Percentiles rank a stretch among this genome's conserved stretches.
Evolutionary conservation across 495 filamentous ascomycete species (phyloP).

Genomic region (Penicillium manginii): DNA sequence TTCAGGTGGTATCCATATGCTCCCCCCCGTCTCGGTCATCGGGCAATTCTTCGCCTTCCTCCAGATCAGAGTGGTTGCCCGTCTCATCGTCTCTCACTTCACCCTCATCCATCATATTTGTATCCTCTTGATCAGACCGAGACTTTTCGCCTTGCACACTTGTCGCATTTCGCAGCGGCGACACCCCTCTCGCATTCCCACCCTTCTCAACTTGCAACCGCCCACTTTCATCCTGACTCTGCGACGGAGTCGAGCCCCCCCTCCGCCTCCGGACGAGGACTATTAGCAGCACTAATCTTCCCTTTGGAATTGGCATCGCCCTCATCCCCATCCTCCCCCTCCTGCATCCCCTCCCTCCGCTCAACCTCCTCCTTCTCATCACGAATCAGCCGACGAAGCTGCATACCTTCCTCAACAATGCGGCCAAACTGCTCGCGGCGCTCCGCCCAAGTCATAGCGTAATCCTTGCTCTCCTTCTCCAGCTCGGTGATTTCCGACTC

Average conservation of each 20-base stretch:
- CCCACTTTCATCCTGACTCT: constrained; percentile 48
- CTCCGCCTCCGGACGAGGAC: constrained; percentile 65
- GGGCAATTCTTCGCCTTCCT: constrained; percentile 56
- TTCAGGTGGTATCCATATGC: constrained; percentile 70
- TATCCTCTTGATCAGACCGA: constrained; percentile 51
- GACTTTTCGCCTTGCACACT: constrained; percentile 34
- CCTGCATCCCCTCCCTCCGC: constrained; percentile 76
- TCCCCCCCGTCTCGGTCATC: constrained; percentile 54
- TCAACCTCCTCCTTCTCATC: constrained; percentile 93
- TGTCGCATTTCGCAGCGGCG: constrained; percentile 47
- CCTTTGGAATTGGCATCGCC: constrained; percentile 59
- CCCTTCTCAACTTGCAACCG: constrained; percentile 46
- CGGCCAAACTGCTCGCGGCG: constrained; percentile 84
- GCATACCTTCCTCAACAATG: constrained; percentile 90
- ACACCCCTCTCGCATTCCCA: constrained; percentile 32
- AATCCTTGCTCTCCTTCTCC: constrained; percentile 79
- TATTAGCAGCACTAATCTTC: constrained; percentile 60
- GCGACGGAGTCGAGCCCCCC: constrained; percentile 50
- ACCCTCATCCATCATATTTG: constrained; percentile 64
- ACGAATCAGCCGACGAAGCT: constrained; percentile 80
- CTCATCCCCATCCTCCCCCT: constrained; percentile 73
- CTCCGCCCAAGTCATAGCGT: constrained; percentile 82
- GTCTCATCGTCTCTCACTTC: constrained; percentile 57
- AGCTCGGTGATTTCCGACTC: constrained; percentile 87
- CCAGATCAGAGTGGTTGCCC: constrained; percentile 42